Evolutionary conservation across 352 stramenopile genomes (phyloP).

Genomic region (Phytopythium montanum): DNA sequence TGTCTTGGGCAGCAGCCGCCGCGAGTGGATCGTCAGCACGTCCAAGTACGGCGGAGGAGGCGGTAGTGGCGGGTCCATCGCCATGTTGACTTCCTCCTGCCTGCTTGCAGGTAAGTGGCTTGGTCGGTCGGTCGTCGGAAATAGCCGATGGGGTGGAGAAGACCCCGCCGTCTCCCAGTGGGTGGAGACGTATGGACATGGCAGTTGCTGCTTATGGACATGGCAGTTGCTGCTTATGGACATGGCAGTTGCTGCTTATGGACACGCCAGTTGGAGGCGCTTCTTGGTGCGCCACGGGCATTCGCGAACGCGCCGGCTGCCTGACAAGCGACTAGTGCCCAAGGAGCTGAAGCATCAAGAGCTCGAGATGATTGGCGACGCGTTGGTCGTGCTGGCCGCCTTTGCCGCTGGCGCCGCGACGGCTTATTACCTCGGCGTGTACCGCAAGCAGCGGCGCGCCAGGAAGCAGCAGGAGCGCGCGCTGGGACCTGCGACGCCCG

Average conservation of each 20-base stretch:
- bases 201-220: no score
- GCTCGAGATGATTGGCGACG: background rate
- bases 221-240: no score
- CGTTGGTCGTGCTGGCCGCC: slow-evolving; percentile 1
- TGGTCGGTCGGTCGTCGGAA: background rate
- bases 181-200: no score
- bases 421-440: slow-evolving; percentile 1
- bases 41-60: slow-evolving; percentile 48
- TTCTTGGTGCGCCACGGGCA: no score
- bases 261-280: no score
- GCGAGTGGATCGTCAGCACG: slow-evolving; percentile 60
- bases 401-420: slow-evolving; percentile 1
- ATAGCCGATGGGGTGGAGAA: background rate
- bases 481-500: background rate
- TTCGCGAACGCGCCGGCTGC: background rate
- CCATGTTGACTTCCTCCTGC: background rate
- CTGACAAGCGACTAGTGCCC: background rate
- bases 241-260: no score
- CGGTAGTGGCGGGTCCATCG: background rate
- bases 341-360: background rate
- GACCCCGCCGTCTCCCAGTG: background rate
- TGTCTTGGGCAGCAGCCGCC: slow-evolving; percentile 35
- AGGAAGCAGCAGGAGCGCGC: background rate
- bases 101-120: no score
- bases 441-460: background rate